Conservation (phyloP, 2,329 filamentous ascomycete species). For the Aspergillus sp. region DNA sequence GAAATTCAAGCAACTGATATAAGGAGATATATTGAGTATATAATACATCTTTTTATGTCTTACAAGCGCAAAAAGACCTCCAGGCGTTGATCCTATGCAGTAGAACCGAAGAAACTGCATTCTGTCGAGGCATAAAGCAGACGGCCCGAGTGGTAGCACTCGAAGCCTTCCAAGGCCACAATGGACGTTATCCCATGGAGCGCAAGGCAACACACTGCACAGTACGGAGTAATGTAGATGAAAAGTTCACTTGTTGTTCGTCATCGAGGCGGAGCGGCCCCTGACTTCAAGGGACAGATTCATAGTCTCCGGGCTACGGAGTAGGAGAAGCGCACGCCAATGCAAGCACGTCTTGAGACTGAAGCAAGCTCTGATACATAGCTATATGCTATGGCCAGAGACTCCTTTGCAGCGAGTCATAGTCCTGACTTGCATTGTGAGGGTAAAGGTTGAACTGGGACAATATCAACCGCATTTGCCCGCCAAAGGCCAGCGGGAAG, state of each 20-base stretch:
- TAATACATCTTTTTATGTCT: neutral
- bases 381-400: neutral
- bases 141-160: neutral
- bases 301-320: neutral
- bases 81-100: neutral
- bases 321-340: neutral
- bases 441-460: neutral
- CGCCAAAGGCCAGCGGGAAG: neutral
- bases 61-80: neutral
- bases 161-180: neutral
- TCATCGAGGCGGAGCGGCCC: neutral
- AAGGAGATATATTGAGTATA: slow-evolving; percentile 13
- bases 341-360: neutral
- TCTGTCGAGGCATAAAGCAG: neutral
- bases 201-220: neutral
- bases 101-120: neutral
- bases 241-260: neutral
- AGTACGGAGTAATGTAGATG: neutral
- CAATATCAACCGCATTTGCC: no score
- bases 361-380: neutral
- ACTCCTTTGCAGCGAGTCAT: neutral
- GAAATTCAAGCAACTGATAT: slow-evolving; percentile 10
- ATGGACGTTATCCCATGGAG: neutral
- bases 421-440: neutral
- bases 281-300: neutral